Evolutionary conservation across 2,329 filamentous ascomycete genomes (phyloP).

Genomic region (Coleophoma crateriformis): DNA sequence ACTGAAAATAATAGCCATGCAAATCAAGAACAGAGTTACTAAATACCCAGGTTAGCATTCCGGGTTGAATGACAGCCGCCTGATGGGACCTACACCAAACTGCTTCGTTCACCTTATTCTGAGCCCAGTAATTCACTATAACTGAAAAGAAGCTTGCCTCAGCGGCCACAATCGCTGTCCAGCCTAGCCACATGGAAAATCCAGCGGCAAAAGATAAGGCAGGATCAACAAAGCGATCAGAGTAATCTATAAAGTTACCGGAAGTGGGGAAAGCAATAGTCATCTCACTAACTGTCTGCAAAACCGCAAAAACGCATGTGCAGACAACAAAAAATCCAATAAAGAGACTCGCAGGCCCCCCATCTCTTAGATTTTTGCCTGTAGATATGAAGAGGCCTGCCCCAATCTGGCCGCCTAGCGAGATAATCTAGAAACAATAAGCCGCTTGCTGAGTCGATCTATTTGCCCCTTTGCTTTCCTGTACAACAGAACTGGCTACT

Average conservation of each 20-base stretch:
- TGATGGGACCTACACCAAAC: slow-evolving; percentile 6
- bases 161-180: slow-evolving; percentile 19
- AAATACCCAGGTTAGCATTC: too few relatives aligned
- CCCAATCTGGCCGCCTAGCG: slow-evolving; percentile 34
- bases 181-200: slow-evolving; percentile 27
- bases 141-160: slow-evolving; percentile 21
- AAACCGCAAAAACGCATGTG: slow-evolving; percentile 41
- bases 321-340: slow-evolving; percentile 37
- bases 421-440: slow-evolving; percentile 5
- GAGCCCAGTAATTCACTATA: slow-evolving; percentile 17
- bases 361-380: slow-evolving; percentile 35
- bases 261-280: slow-evolving; percentile 31
- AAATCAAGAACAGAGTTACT: too few relatives aligned
- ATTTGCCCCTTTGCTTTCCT: neutral
- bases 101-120: slow-evolving; percentile 9
- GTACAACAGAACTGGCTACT: neutral
- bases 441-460: neutral
- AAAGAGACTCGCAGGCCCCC: slow-evolving; percentile 34
- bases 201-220: slow-evolving; percentile 21
- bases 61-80: slow-evolving; percentile 6
- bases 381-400: slow-evolving; percentile 39
- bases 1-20: too few relatives aligned
- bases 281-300: slow-evolving; percentile 34
- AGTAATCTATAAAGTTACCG: slow-evolving; percentile 22
- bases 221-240: slow-evolving; percentile 10